Base-by-base conservation (phyloP, 2,329 filamentous ascomycete genomes). In the Dactylellina drechsleri region DNA sequence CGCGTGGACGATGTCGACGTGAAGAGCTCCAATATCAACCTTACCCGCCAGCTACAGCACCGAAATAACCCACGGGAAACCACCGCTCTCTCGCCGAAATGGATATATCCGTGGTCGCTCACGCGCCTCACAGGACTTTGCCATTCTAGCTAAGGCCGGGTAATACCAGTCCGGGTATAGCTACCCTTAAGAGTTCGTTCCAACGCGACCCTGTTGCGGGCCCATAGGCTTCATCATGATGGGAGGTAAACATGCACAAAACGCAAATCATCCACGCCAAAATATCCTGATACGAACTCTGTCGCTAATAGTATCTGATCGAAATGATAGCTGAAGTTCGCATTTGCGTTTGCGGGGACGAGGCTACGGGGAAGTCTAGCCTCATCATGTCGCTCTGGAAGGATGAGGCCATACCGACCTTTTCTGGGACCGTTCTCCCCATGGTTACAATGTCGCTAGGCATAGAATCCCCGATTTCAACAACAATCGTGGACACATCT, bases 401-500 rank as follows among this genome's bases (percentile, higher is more conserved):
- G 82, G 94, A 97, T 81, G 91, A 94, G 82, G 99, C 98, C 82
- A 92, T 98, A 79, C 92, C 91, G 77, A 92, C 92, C 83, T 97
- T 96, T 84, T 97, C 99, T 80, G 94, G 97, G 82, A 88, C 93
- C 13, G 91, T 98, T 76, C 89, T 99, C 8, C 95, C 95, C 20
- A 92, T 94, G 81, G 96, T 99, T 78, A 97, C 93, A 26, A 93
- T 99, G 43, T 94, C 90, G 79, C 91, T 97, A 78, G 93, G 92
- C 72, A 97, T 93, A 4, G 93, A 93, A 56, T 93, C 98, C 80
- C 97, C 97, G 86, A 92, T 98, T 81, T 96, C 93, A 57, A 99
- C 95, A 12, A 97, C 92, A 78, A 94, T 99, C 79, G 92, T 99
- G 84, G 95, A 99, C 83, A 99, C 95, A 36, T 98, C 94, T 40